Conservation (phyloP, 192 early-diverging fungal species). For the Coemansia sp. region DNA sequence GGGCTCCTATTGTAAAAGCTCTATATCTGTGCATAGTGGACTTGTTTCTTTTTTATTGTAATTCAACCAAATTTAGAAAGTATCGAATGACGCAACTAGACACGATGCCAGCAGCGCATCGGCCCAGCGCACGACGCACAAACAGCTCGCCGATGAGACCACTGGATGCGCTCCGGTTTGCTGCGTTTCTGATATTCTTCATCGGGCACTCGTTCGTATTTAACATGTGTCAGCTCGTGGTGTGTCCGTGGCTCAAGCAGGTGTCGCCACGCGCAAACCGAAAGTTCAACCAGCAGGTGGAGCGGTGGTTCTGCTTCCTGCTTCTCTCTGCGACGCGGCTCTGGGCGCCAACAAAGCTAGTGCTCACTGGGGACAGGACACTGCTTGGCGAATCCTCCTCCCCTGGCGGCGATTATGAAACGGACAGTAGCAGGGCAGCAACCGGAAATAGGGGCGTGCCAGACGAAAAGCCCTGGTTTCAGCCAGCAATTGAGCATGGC, state of each 20-base stretch:
- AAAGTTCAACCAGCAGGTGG: constrained; percentile 54
- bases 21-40: not conserved
- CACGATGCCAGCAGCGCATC: not conserved
- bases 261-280: constrained; percentile 28
- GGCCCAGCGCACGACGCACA: constrained; percentile 20
- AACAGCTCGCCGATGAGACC: constrained; percentile 49
- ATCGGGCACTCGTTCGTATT: constrained; percentile 44
- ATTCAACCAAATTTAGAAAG: not conserved
- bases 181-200: constrained; percentile 38
- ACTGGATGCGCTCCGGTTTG: constrained; percentile 28
- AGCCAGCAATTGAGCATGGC: constrained; percentile 40
- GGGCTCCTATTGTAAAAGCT: not conserved
- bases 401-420: not conserved
- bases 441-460: constrained; percentile 15
- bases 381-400: constrained; percentile 10
- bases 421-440: constrained; percentile 31
- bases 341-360: constrained; percentile 54
- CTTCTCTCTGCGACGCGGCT: constrained; percentile 41
- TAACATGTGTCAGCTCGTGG: constrained; percentile 48
- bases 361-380: constrained; percentile 50
- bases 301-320: constrained; percentile 50
- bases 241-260: constrained; percentile 32
- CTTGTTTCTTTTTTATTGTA: not conserved
- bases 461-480: constrained; percentile 33
- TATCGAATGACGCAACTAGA: constrained; percentile 8